Percentiles rank a stretch among this genome's conserved stretches.
phyloP scores from a whole-genome alignment of 352 stramenopile genomes.

The Pythium biforme region DNA sequence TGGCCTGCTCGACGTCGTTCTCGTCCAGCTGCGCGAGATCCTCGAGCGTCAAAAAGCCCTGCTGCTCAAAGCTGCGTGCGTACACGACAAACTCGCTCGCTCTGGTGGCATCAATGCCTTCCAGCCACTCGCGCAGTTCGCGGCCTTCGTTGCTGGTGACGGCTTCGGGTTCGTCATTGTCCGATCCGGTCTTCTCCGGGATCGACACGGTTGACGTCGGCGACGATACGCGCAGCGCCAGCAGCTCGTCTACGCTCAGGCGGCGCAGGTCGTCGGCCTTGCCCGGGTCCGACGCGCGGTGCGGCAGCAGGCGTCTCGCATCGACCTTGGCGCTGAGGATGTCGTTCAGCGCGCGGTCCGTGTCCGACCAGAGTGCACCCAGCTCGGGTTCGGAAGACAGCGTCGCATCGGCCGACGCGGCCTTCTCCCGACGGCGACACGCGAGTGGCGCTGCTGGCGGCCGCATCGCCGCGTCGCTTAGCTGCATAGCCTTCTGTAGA shows the following conservation, averaged over 20 bases:
- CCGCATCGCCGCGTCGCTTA: background rate
- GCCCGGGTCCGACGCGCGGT: slow-evolving; percentile 29
- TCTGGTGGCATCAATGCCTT: slow-evolving; percentile 42
- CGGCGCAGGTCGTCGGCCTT: slow-evolving; percentile 44
- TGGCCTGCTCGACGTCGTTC: slow-evolving; percentile 66
- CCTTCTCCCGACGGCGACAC: slow-evolving; percentile 15
- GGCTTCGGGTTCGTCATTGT: slow-evolving; percentile 28
- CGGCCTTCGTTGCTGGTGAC: slow-evolving; percentile 23
- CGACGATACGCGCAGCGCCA: slow-evolving; percentile 26
- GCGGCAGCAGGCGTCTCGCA: background rate
- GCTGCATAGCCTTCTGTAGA: slow-evolving; percentile 28
- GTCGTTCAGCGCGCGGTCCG: slow-evolving; percentile 48
- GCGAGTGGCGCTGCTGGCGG: background rate
- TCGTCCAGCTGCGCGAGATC: slow-evolving; percentile 66
- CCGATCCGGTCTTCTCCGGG: slow-evolving; percentile 37
- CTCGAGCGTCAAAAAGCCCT: slow-evolving; percentile 56
- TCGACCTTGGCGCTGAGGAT: slow-evolving; percentile 34
- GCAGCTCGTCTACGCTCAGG: slow-evolving; percentile 57
- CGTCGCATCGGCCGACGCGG: slow-evolving; percentile 9
- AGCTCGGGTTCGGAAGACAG: slow-evolving; percentile 23
- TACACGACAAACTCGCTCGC: slow-evolving; percentile 60
- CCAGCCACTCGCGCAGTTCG: slow-evolving; percentile 51
- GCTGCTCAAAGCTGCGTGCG: slow-evolving; percentile 54
- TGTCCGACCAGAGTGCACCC: slow-evolving; percentile 39
- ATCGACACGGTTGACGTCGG: slow-evolving; percentile 26